These are phyloP conservation scores for Pythium aquatile DNA, from an alignment of 352 stramenopile genomes.

Conservation along the genomic window DNA sequence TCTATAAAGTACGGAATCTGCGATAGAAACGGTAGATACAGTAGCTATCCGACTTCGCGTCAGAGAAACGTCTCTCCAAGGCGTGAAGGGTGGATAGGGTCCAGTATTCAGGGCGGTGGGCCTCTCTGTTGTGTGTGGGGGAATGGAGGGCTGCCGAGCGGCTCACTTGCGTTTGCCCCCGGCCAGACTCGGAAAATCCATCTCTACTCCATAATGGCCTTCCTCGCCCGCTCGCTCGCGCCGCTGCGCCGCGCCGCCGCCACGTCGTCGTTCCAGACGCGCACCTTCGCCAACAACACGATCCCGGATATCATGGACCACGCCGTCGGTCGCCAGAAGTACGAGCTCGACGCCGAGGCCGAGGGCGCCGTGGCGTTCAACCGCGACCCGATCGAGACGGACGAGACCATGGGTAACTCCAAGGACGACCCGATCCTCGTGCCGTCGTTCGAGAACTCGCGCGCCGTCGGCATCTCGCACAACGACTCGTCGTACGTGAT, in stretches of 20 bases:
- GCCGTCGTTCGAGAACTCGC: slow-evolving; percentile 72
- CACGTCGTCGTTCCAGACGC: slow-evolving; percentile 32
- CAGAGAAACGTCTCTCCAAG: slow-evolving; percentile 16
- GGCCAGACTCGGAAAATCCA: background rate
- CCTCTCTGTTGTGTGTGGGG: slow-evolving; percentile 1
- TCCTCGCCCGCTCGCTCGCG: slow-evolving; percentile 41
- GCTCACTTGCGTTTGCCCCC: background rate
- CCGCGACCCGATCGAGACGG: slow-evolving; percentile 82
- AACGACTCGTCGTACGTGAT: slow-evolving; percentile 89
- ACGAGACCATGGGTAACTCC: slow-evolving; percentile 86
- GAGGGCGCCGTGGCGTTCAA: slow-evolving; percentile 72
- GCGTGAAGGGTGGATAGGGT: slow-evolving; percentile 2
- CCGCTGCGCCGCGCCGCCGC: slow-evolving; percentile 56
- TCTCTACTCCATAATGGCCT: slow-evolving; percentile 14
- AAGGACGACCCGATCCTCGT: slow-evolving; percentile 89
- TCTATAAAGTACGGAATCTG: slow-evolving; percentile 12
- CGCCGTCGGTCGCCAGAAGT: slow-evolving; percentile 75
- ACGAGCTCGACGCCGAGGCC: slow-evolving; percentile 72
- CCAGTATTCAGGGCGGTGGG: slow-evolving; percentile 9
- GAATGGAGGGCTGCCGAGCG: slow-evolving; percentile 13
- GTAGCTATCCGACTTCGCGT: background rate
- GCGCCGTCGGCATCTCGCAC: slow-evolving; percentile 81
- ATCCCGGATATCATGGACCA: slow-evolving; percentile 80
- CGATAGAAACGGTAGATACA: background rate
- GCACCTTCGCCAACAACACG: slow-evolving; percentile 53